These are phyloP conservation scores for Spathaspora sp. DNA, from an alignment of 1,139 yeast genomes.

Conservation along the genomic window DNA sequence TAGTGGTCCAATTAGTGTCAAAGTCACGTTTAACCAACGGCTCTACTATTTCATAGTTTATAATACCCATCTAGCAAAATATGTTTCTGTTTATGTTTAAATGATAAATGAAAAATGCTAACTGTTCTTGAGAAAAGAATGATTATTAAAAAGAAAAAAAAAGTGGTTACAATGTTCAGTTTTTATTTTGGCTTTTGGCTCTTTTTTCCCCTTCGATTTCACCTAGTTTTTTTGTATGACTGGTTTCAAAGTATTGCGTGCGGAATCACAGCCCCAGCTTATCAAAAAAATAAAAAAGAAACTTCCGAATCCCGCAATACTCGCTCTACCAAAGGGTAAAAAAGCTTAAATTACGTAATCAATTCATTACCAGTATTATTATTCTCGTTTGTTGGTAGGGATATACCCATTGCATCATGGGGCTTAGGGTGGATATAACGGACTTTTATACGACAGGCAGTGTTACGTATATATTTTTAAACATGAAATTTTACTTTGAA, in stretches of 20 bases:
- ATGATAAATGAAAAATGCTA: neutral
- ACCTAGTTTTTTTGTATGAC: neutral
- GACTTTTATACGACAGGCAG: neutral
- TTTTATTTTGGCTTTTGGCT: no score
- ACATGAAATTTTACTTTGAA: no score
- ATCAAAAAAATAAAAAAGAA: neutral
- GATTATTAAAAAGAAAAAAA: neutral
- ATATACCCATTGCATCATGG: neutral
- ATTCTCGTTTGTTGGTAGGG: neutral
- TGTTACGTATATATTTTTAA: neutral
- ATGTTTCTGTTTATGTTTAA: neutral
- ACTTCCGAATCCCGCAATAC: neutral
- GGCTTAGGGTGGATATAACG: neutral
- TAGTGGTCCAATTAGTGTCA: slow-evolving; percentile 19
- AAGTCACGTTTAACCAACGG: slow-evolving; percentile 10
- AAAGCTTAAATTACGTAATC: neutral
- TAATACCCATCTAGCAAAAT: neutral
- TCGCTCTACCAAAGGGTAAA: neutral
- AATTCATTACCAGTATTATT: neutral
- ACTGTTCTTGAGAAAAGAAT: neutral
- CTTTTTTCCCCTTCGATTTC: neutral
- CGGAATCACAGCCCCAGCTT: neutral
- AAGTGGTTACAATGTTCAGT: neutral
- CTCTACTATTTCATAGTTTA: neutral
- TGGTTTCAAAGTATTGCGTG: neutral